Evolutionary conservation across 116 monocot species (phyloP), one percentile per base, ranked within the genome.

Genomic region (Posidonia oceanica): DNA sequence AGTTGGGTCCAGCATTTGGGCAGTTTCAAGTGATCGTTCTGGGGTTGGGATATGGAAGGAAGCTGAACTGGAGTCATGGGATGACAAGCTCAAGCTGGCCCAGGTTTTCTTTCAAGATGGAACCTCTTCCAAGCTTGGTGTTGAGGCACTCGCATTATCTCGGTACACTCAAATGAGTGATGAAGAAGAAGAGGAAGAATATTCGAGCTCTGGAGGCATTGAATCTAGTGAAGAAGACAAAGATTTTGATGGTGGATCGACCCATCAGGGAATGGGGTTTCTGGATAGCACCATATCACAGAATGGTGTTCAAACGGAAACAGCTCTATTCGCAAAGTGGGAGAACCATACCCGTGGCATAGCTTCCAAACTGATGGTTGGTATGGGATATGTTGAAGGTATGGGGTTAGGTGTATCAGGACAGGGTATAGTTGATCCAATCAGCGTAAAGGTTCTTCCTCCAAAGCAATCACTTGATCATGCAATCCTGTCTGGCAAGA

Each of bases 341-440:
- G 96, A 96, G 72, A 79, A 88, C 56, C 96, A 96, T 56, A 96
- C 96, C 2, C 77, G 96, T 17, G 96, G 96, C 36, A 80, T 96
- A 66, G 96, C 91, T 67, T 96, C 96, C 4, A 96, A 96, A 69
- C 87, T 96, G 85, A 96, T 96, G 96, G 96, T 84, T 7, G 86
- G 70, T 79, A 96, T 96, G 96, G 96, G 96, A 11, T 96, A 88
- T 72, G 75, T 81, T 12, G 81, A 91, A 83, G 96, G 96, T 2
- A 91, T 85, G 91, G 96, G 91, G 4, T 78, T 96, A 54, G 96
- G 96, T 39, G 76, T 58, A 16, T 85, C 96, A 12, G 91, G 96
- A 4, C 91, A 96, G 71, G 96, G 96, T 16, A 96, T 84, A 15
- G 4, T 85, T 38, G 83, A 88, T 66, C 96, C 96, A 4, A 75